Evolutionary conservation across 2,329 filamentous ascomycete species (phyloP).

Genomic region (Nannizziopsis barbatae): DNA sequence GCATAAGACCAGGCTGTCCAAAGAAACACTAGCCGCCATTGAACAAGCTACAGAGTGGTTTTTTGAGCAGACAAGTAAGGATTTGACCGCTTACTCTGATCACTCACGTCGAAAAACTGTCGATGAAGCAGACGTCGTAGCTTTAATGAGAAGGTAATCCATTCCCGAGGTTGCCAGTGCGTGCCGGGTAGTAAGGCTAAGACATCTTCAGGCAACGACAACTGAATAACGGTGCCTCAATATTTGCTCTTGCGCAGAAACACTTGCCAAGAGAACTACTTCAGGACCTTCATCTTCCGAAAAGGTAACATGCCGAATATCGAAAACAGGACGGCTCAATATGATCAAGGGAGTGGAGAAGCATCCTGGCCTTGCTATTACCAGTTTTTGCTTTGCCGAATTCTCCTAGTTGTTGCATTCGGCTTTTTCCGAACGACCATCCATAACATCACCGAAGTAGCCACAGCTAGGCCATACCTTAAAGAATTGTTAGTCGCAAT

Average conservation of each 20-base stretch:
- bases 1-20: slow-evolving; percentile 57
- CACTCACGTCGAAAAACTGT: slow-evolving; percentile 78
- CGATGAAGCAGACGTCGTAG: slow-evolving; percentile 70
- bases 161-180: too few species aligned
- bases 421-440: slow-evolving; percentile 86
- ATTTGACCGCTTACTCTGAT: slow-evolving; percentile 65
- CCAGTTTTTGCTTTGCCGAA: slow-evolving; percentile 68
- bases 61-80: slow-evolving; percentile 76
- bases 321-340: slow-evolving; percentile 28
- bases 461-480: slow-evolving; percentile 75
- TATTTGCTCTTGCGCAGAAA: slow-evolving; percentile 75
- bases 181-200: slow-evolving; percentile 19
- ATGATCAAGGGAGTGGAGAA: slow-evolving; percentile 5
- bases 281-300: slow-evolving; percentile 52
- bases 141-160: slow-evolving; percentile 70
- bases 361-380: slow-evolving; percentile 31
- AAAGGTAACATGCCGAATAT: slow-evolving; percentile 7
- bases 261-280: slow-evolving; percentile 71
- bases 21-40: slow-evolving; percentile 63
- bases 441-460: slow-evolving; percentile 90
- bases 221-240: slow-evolving; percentile 57
- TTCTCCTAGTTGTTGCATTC: slow-evolving; percentile 57
- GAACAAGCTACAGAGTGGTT: slow-evolving; percentile 81
- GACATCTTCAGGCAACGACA: slow-evolving; percentile 56
- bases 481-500: neutral